These are phyloP conservation scores for Cicer judaicum DNA, from an alignment of 306 rosid genomes.

Conservation along the genomic window DNA sequence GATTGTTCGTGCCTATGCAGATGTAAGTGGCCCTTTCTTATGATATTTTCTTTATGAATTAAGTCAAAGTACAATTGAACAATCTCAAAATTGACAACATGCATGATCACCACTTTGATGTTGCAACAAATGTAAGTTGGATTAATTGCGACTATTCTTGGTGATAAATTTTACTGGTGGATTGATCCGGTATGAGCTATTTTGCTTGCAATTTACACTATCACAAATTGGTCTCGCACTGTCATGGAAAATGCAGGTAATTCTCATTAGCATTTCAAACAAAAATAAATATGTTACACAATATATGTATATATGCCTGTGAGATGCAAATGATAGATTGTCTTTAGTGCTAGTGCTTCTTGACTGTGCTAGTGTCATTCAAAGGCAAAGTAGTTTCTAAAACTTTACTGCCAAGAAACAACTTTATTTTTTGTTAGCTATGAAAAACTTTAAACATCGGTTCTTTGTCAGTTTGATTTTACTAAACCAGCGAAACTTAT, in stretches of 20 bases:
- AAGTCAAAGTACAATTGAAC: conserved; percentile 28
- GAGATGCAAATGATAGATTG: background rate
- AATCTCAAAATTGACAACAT: conserved; percentile 37
- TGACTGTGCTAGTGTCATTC: too few relatives aligned
- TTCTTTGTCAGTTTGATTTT: conserved; percentile 7
- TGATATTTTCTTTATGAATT: conserved; percentile 28
- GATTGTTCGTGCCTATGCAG: conserved; percentile 89
- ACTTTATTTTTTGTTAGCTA: too few relatives aligned
- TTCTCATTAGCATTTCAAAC: too few relatives aligned
- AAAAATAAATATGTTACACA: background rate
- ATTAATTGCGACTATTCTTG: conserved; percentile 84
- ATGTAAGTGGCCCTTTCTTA: conserved; percentile 53
- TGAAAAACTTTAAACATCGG: too few relatives aligned
- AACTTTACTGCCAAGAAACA: too few relatives aligned
- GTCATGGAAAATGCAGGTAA: too few relatives aligned
- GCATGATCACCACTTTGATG: conserved; percentile 99
- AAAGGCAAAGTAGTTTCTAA: conserved; percentile 8
- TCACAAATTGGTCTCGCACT: too few relatives aligned
- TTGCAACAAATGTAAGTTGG: conserved; percentile 88
- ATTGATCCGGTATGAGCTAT: too few relatives aligned
- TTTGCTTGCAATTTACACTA: too few relatives aligned
- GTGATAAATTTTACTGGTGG: too few relatives aligned
- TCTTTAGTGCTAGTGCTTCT: background rate
- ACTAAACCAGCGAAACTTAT: background rate
- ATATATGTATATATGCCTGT: background rate